Conservation (phyloP, 768 basidiomycete genomes). For the Boletus rubropictus region DNA sequence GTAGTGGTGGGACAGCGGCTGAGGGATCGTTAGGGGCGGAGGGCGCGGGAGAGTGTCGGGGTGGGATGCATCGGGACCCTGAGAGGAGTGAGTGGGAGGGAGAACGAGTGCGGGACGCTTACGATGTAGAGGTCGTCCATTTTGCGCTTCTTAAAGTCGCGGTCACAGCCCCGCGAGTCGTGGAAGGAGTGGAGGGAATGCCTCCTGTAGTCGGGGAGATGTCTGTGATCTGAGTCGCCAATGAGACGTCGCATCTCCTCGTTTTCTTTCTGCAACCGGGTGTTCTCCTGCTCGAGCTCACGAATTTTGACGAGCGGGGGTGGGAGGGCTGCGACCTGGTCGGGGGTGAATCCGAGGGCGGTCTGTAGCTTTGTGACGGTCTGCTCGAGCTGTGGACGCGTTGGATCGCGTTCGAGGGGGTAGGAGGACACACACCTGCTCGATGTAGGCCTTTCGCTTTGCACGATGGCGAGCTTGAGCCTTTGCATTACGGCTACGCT, state of each 20-base stretch:
- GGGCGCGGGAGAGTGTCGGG: constrained; percentile 33
- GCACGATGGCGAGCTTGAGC: constrained; percentile 88
- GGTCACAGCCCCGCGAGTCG: constrained; percentile 46
- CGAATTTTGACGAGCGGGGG: constrained; percentile 71
- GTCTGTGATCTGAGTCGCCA: constrained; percentile 38
- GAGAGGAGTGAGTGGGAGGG: not conserved
- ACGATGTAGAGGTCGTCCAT: constrained; percentile 58
- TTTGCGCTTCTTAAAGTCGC: constrained; percentile 60
- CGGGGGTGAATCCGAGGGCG: constrained; percentile 63
- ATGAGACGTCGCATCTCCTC: constrained; percentile 69
- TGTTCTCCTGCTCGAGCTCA: constrained; percentile 79
- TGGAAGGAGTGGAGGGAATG: constrained; percentile 42
- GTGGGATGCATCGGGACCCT: constrained; percentile 47
- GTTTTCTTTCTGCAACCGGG: constrained; percentile 63
- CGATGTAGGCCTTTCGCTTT: constrained; percentile 90
- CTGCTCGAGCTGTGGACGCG: constrained; percentile 71
- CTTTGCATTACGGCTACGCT: constrained; percentile 81
- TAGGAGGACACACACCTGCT: constrained; percentile 52
- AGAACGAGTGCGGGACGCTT: not conserved
- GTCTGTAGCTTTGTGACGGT: constrained; percentile 82
- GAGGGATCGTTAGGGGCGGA: constrained; percentile 61
- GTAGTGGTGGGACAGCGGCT: constrained; percentile 45
- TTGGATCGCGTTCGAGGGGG: too few species aligned
- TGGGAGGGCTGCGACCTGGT: constrained; percentile 68
- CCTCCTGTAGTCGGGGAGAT: constrained; percentile 44